Conservation (phyloP, 768 basidiomycete species). For the Gloeopeniophorella convolvens region DNA sequence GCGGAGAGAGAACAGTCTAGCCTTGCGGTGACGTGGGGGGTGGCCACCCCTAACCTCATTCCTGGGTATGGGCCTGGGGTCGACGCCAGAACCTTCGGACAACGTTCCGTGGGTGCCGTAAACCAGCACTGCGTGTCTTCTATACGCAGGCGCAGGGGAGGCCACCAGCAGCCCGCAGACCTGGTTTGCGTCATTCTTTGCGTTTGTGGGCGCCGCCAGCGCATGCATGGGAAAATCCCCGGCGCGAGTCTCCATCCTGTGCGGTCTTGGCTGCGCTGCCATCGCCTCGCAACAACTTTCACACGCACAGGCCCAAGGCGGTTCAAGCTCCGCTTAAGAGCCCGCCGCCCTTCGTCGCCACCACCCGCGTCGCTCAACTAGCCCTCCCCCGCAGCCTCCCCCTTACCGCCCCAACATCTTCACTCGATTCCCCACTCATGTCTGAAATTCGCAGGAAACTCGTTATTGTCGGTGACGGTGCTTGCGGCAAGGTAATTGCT, state of each 20-base stretch:
- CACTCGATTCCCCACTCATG: slow-evolving; percentile 40
- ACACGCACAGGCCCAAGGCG: slow-evolving; percentile 20
- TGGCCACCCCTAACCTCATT: slow-evolving; percentile 13
- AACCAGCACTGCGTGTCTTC: no score
- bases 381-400: background rate
- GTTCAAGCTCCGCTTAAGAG: slow-evolving; percentile 22
- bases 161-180: no score
- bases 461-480: slow-evolving; percentile 98
- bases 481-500: slow-evolving; percentile 77
- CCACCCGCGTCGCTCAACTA: slow-evolving; percentile 1
- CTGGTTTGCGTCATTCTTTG: no score
- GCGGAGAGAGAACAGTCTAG: slow-evolving; percentile 6
- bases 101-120: background rate
- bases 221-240: no score
- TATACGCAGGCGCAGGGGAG: no score
- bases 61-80: no score
- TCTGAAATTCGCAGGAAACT: slow-evolving; percentile 98
- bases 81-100: no score
- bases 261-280: no score
- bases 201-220: no score
- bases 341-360: slow-evolving; percentile 18
- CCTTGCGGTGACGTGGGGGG: slow-evolving; percentile 9
- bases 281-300: slow-evolving; percentile 8
- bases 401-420: slow-evolving; percentile 10
- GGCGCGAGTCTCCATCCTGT: no score